Base-by-base conservation (phyloP, 768 basidiomycete species). In the Phanerochaete sordida region DNA sequence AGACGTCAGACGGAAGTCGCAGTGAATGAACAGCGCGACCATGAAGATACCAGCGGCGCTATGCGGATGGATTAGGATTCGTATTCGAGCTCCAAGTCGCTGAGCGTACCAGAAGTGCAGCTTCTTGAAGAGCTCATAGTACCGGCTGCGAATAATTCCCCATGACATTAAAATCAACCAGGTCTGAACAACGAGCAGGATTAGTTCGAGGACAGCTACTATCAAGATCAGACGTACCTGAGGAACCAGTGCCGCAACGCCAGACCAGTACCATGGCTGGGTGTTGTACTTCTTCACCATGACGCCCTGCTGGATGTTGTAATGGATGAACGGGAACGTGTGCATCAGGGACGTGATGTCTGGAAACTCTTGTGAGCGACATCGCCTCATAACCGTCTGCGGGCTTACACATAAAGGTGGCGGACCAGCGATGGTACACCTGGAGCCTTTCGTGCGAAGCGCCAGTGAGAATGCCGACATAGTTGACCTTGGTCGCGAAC, bases 361-460 rank as follows among this genome's bases (percentile, higher is more conserved):
- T 72, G 58, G 4, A 47, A 48, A n/a, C 37, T 54, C 11, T 28
- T 45, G n/a, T 57, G 48, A 16, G 43, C 49, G 11, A n/a, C n/a
- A n/a, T n/a, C n/a, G n/a, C n/a, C n/a, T n/a, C n/a, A n/a, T n/a
- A n/a, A n/a, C n/a, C n/a, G n/a, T n/a, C n/a, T n/a, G n/a, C 11
- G 5, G 4, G 64, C 71, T 6, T 61, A 74, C 73, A 74, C 73
- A 74, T 74, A 31, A 74, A 56, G 35, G 65, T 44, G 7, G 73
- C 72, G 0, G 69, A 55, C 74, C 74, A 75, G 28, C 73, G 71
- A 60, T 77, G 75, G 59, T 68, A 72, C 3, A 75, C 72, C 61
- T 77, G 75, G 11, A 75, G 69, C 47, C 73, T 73, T 59, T 76
- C 75, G 64, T 76, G 74, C 39, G 73, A 72, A 1, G 69, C 66